These are phyloP conservation scores for Letharia columbiana DNA, from an alignment of 495 filamentous ascomycete species.

Conservation along the genomic window DNA sequence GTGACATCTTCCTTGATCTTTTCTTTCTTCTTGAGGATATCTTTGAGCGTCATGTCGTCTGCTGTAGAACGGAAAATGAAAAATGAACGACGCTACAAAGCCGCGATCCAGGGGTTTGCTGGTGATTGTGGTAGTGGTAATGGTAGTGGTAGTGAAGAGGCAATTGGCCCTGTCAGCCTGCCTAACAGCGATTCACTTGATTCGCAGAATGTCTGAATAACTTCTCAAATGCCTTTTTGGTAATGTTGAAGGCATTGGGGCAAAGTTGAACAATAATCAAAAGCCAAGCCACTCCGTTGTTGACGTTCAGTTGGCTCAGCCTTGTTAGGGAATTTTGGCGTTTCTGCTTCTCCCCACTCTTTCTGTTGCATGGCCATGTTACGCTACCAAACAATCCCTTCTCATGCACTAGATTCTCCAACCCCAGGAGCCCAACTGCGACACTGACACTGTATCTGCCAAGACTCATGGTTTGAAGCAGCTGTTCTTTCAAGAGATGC, in stretches of 20 bases:
- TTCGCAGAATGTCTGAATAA: slow-evolving; percentile 13
- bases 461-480: neutral
- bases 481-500: neutral
- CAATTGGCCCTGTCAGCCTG: neutral
- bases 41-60: slow-evolving; percentile 58
- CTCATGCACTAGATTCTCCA: neutral
- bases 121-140: neutral
- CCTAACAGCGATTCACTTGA: slow-evolving; percentile 10
- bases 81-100: neutral
- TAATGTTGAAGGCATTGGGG: slow-evolving; percentile 11
- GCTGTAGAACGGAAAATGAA: neutral
- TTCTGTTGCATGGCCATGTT: too few species aligned
- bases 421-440: neutral
- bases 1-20: slow-evolving; percentile 37
- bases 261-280: slow-evolving; percentile 3
- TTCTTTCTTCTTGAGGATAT: slow-evolving; percentile 68
- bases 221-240: slow-evolving; percentile 6
- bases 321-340: slow-evolving; percentile 1
- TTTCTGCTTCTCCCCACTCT: too few species aligned
- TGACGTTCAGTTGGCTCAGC: slow-evolving; percentile 13
- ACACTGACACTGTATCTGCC: neutral
- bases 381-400: too few species aligned
- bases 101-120: neutral
- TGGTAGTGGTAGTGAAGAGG: neutral
- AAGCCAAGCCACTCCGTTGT: slow-evolving; percentile 13